Evolutionary conservation across 2,329 filamentous ascomycete species (phyloP).

Genomic region (Scedosporium boydii): DNA sequence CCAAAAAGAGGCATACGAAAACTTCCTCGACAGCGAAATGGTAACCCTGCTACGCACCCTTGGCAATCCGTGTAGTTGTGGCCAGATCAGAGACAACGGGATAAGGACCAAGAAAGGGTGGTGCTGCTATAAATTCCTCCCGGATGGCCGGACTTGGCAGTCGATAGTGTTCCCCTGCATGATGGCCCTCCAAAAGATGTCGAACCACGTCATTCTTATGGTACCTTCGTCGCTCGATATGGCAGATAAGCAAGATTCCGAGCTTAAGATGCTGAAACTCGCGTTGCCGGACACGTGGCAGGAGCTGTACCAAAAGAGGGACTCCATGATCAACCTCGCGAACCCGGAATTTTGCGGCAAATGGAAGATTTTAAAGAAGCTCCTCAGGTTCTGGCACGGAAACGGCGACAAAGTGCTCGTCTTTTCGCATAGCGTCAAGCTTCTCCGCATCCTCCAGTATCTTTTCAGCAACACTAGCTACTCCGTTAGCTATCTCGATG

Average conservation of each 20-base stretch:
- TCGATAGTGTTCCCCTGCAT: slow-evolving; percentile 78
- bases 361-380: slow-evolving; percentile 82
- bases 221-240: slow-evolving; percentile 58
- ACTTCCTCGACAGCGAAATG: slow-evolving; percentile 60
- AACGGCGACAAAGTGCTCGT: slow-evolving; percentile 92
- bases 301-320: slow-evolving; percentile 61
- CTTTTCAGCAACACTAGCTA: slow-evolving; percentile 85
- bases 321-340: slow-evolving; percentile 70
- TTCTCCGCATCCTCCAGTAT: slow-evolving; percentile 74
- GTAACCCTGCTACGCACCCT: slow-evolving; percentile 60
- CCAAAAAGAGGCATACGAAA: slow-evolving; percentile 75
- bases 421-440: slow-evolving; percentile 83
- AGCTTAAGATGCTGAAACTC: slow-evolving; percentile 62
- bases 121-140: slow-evolving; percentile 61
- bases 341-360: slow-evolving; percentile 93
- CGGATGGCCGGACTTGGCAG: slow-evolving; percentile 60
- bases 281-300: slow-evolving; percentile 70
- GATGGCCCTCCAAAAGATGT: slow-evolving; percentile 71
- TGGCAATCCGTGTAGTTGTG: slow-evolving; percentile 60
- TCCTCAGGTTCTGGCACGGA: slow-evolving; percentile 81
- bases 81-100: slow-evolving; percentile 35
- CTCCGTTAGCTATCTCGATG: slow-evolving; percentile 84
- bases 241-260: slow-evolving; percentile 66
- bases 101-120: slow-evolving; percentile 47
- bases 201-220: slow-evolving; percentile 85